phyloP scores from a whole-genome alignment of 2,329 filamentous ascomycete species.

The Epichloe amarillans region DNA sequence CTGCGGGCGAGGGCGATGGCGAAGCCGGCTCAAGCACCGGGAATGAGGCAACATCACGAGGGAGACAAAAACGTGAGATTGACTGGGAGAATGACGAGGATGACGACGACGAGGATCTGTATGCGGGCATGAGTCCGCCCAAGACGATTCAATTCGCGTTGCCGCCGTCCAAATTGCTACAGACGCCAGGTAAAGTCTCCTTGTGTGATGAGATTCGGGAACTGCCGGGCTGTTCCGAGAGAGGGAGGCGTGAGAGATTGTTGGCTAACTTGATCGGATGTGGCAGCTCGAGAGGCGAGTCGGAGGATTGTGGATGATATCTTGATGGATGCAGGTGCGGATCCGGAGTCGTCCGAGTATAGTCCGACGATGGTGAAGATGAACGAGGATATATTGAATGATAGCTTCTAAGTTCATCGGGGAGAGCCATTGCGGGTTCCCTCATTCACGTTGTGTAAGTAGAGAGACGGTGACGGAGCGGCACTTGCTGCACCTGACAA shows the following conservation, averaged over 20 bases:
- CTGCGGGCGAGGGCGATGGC: neutral
- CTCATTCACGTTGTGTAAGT: too few relatives aligned
- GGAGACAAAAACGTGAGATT: slow-evolving; percentile 37
- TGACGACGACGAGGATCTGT: slow-evolving; percentile 46
- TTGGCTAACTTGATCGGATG: neutral
- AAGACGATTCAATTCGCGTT: slow-evolving; percentile 85
- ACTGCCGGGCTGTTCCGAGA: neutral
- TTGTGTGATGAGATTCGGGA: neutral
- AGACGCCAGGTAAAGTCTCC: slow-evolving; percentile 53
- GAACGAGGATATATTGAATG: slow-evolving; percentile 47
- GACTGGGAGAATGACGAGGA: slow-evolving; percentile 68
- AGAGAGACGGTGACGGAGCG: neutral
- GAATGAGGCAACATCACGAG: slow-evolving; percentile 7
- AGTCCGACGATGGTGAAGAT: slow-evolving; percentile 54
- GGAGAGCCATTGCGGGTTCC: too few relatives aligned
- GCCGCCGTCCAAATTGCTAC: slow-evolving; percentile 61
- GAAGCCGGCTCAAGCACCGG: neutral
- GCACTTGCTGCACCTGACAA: neutral
- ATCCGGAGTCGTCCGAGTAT: slow-evolving; percentile 40
- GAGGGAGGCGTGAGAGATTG: neutral
- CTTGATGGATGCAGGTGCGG: slow-evolving; percentile 59
- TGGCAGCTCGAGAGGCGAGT: slow-evolving; percentile 61
- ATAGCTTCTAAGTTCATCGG: slow-evolving; percentile 38
- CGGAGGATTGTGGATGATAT: slow-evolving; percentile 72
- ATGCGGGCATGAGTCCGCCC: slow-evolving; percentile 71